phyloP scores from a whole-genome alignment of 106 monocot genomes.

The Dendrobium catenatum region DNA sequence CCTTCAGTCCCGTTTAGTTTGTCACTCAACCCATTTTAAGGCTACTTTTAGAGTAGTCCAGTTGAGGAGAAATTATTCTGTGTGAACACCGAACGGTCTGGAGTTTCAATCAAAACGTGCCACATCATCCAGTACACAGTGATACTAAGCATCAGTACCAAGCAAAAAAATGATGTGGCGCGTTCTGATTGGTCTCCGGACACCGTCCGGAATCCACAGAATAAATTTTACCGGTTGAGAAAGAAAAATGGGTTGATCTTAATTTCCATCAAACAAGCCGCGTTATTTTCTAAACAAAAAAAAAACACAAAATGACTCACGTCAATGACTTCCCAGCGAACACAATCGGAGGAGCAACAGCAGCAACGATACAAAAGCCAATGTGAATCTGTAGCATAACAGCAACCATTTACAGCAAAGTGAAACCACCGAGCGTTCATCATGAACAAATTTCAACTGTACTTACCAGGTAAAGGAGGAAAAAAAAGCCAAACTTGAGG shows the following conservation, averaged over 20 bases:
- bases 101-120: no score
- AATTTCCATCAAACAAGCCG: not conserved
- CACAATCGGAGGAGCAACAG: constrained; percentile 74
- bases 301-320: constrained; percentile 30
- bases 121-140: no score
- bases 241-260: not conserved
- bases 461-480: constrained; percentile 71
- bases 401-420: constrained; percentile 1
- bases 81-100: no score
- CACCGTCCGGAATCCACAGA: no score
- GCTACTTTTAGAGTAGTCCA: not conserved
- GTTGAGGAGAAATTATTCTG: not conserved
- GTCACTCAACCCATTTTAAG: not conserved
- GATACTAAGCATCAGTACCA: no score
- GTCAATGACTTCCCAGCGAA: constrained; percentile 65
- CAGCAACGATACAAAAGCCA: constrained; percentile 65
- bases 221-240: not conserved
- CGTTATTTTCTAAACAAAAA: not conserved
- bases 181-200: no score
- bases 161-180: no score
- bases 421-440: not conserved
- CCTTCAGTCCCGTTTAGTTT: not conserved
- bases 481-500: constrained; percentile 88
- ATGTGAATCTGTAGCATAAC: constrained; percentile 49
- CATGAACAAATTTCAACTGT: not conserved